These are phyloP conservation scores for Aaosphaeria pasadenensis DNA, from an alignment of 2,329 filamentous ascomycete genomes.

Conservation along the genomic window DNA sequence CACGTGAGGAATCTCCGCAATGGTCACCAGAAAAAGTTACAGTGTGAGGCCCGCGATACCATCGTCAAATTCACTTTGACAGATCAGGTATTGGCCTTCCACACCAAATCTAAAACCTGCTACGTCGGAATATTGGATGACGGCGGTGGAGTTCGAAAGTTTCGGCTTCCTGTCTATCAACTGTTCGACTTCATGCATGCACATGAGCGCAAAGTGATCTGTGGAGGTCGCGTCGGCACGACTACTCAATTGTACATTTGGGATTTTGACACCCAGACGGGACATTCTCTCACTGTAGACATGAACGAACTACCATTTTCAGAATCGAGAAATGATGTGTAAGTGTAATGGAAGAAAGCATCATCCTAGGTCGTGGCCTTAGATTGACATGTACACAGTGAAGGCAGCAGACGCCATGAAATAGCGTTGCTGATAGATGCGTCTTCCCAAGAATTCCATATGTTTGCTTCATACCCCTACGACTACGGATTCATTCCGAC, in stretches of 20 bases:
- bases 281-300: slow-evolving; percentile 17
- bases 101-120: slow-evolving; percentile 9
- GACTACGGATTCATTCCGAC: no score
- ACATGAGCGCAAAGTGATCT: not conserved
- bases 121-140: slow-evolving; percentile 19
- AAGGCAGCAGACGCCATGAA: no score
- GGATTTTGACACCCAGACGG: slow-evolving; percentile 22
- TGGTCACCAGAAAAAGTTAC: slow-evolving; percentile 7
- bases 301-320: slow-evolving; percentile 2
- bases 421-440: no score
- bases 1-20: slow-evolving; percentile 17
- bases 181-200: not conserved
- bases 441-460: no score
- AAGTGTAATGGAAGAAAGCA: not conserved
- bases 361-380: no score
- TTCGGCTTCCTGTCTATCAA: not conserved
- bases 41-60: not conserved
- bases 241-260: slow-evolving; percentile 24
- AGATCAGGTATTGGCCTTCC: slow-evolving; percentile 20
- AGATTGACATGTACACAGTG: no score
- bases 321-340: not conserved
- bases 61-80: slow-evolving; percentile 11
- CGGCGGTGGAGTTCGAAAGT: not conserved
- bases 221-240: not conserved
- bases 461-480: no score